Base-by-base conservation (phyloP, 257 asterid species). In the Asclepias syriaca region DNA sequence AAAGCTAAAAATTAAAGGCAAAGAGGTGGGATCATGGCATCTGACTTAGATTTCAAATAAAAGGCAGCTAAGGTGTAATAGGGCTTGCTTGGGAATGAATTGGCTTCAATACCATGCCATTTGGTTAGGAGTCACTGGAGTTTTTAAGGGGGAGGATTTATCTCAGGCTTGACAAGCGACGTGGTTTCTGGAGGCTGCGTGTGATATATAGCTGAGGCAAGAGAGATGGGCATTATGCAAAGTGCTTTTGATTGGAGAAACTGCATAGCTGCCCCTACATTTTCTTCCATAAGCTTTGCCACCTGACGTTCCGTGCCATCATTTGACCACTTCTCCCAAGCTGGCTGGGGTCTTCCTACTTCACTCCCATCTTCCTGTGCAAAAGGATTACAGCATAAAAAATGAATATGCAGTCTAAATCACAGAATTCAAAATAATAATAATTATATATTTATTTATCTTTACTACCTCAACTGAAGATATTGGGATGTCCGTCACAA, bases 321-420 rank as follows among this genome's bases (percentile, higher is more conserved):
- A 69, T 80, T 90, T 24, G 99, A 95, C 99, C 99, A 95, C 81
- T 90, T 95, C 81, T 95, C 99, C 99, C 99, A 92, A 22, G 96
- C 93, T 27, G 97, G 97, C 79, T 89, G 89, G 68, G 84, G 75
- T 83, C 86, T 81, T 77, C 88, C 96, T 12, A 79, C 81, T 39
- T 92, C 95, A 66, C 76, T 64, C 64, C 88, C 85, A 24, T 95
- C 98, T 57, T 88, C 98, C 99, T 91, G 55, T 45, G 7, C 71
- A 40, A 66, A 40, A 66, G 77, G 67, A 68, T 50, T 55, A 77
- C 70, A 61, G 34, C 34, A 63, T 46, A n/a, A 48, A 32, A 55
- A 24, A 64, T 68, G 19, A 71, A 34, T 53, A 22, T 50, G 13
- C 6, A 7, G 24, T 49, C 13, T 37, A 51, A 16, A 45, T 1